phyloP scores from a whole-genome alignment of 2,329 filamentous ascomycete species.

The Paraphoma sp. region DNA sequence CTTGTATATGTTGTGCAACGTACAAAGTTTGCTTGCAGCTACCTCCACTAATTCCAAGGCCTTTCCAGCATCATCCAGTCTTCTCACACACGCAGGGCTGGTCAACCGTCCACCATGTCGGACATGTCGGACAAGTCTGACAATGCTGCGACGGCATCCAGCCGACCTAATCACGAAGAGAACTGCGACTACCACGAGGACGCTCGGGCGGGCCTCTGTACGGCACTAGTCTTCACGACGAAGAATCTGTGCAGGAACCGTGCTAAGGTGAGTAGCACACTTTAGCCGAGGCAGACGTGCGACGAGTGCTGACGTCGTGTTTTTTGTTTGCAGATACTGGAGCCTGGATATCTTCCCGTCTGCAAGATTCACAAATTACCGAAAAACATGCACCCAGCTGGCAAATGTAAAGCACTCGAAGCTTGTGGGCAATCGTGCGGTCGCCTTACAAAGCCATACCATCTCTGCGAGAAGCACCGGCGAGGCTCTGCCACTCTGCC shows the following conservation, averaged over 20 bases:
- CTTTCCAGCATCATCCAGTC: no score
- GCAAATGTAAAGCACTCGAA: conserved; percentile 21
- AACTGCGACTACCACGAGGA: conserved; percentile 10
- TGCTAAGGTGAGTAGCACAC: not conserved
- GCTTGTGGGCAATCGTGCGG: conserved; percentile 18
- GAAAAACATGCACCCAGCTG: conserved; percentile 1
- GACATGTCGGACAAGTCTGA: not conserved
- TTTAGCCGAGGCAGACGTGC: no score
- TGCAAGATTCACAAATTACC: conserved; percentile 5
- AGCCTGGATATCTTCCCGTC: conserved; percentile 7
- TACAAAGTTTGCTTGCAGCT: no score
- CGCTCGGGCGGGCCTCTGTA: conserved; percentile 1
- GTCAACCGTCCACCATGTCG: not conserved
- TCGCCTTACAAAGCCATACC: conserved; percentile 12
- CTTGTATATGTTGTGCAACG: no score
- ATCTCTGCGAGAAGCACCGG: conserved; percentile 18
- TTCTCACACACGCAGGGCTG: no score
- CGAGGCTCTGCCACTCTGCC: conserved; percentile 14
- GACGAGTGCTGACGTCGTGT: no score
- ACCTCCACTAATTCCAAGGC: not conserved
- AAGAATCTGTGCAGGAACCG: conserved; percentile 6
- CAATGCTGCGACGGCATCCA: not conserved
- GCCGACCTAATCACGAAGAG: not conserved
- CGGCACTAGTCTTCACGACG: conserved; percentile 1
- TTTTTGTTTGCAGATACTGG: not conserved